Conservation (phyloP, 345 rosid genomes). For the Salix viminalis region DNA sequence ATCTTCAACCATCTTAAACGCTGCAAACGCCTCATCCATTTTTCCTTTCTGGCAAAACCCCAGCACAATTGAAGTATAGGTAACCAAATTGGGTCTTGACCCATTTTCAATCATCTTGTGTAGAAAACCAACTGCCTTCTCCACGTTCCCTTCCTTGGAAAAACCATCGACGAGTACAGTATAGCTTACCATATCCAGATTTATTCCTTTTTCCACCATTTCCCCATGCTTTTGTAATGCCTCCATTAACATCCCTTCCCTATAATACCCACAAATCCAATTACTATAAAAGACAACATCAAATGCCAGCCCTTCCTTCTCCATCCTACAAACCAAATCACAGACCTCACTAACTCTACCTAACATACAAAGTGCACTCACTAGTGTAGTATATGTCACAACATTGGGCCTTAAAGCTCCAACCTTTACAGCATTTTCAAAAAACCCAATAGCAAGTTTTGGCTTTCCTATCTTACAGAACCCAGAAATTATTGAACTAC, state of each 20-base stretch:
- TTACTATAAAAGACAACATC: constrained; percentile 64
- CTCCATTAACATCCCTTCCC: constrained; percentile 41
- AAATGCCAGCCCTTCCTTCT: constrained; percentile 48
- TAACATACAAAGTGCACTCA: constrained; percentile 51
- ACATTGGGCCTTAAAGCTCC: constrained; percentile 57
- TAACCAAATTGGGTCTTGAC: constrained; percentile 50
- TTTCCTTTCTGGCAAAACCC: constrained; percentile 64
- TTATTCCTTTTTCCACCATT: constrained; percentile 50
- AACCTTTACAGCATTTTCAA: constrained; percentile 38
- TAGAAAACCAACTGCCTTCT: constrained; percentile 50
- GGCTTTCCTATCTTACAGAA: constrained; percentile 66
- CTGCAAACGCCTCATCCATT: constrained; percentile 50
- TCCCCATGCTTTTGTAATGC: constrained; percentile 41
- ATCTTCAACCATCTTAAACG: constrained; percentile 49
- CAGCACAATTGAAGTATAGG: constrained; percentile 48
- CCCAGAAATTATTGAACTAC: constrained; percentile 63
- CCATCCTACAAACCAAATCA: constrained; percentile 43
- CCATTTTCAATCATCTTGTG: constrained; percentile 57
- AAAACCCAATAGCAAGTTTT: constrained; percentile 56
- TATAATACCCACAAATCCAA: constrained; percentile 57
- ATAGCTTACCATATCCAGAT: constrained; percentile 48
- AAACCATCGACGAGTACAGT: constrained; percentile 57
- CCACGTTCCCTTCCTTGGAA: constrained; percentile 39
- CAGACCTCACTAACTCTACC: constrained; percentile 54
- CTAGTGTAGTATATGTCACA: constrained; percentile 58